Evolutionary conservation across 2,329 filamentous ascomycete genomes (phyloP), one percentile per base, ranked within the genome.

Genomic region (Fusarium sp.): DNA sequence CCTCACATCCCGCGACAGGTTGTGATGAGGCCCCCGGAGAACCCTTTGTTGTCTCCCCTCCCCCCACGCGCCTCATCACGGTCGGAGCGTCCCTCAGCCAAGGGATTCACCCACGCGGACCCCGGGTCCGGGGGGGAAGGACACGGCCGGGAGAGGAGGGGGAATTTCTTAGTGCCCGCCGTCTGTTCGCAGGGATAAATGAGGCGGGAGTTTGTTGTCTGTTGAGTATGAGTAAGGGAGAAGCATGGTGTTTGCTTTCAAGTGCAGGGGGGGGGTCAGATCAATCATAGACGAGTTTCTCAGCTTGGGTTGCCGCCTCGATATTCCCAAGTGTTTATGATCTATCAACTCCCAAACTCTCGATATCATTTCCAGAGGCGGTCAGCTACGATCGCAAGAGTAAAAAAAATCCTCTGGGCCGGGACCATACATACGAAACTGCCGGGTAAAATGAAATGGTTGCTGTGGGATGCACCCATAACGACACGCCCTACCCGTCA

Each of bases 41-140:
- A 29, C 38, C 20, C 40, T 44, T n/a, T 44, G 6, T 23, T 44
- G 38, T 42, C 51, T 62, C 25, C 56, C 16, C 25, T 25, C 46
- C 58, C 67, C 67, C 67, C 67, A 70, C 67, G 59, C 20, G 50
- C 31, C 36, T 10, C 58, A 51, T 34, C 49, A 42, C 36, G 2
- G 13, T 27, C 38, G 29, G 18, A 25, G 33, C 10, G 36, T 61
- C 58, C 42, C 51, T 67, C 59, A 64, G 56, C 67, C 67, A 70
- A 71, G 61, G 44, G 42, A 62, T 68, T 50, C 18, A 44, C 58
- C 56, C 68, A 68, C 64, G 64, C 56, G 55, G 49, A 70, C 66
- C 62, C 31, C 31, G 29, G 42, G 27, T 34, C 40, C 40, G 29
- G 55, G 55, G 55, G 14, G 55, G 27, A 16, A 29, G 27, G 20